Percentiles rank a stretch among this genome's conserved stretches.
Conservation (phyloP, 306 rosid genomes). For the barrel medic (Medicago truncatula) region MtrunA17r5.0-ANR NC_053048.1:31168501-31169000, state of each 20-base stretch:
- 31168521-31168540: neutral
- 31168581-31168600: neutral
- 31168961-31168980: neutral
- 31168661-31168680: conserved; percentile 15
- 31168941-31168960: neutral
- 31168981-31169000: conserved; percentile 6
- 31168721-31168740: conserved; percentile 6
- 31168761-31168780: neutral
- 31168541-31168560: neutral
- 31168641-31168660: neutral
- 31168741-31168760: conserved; percentile 15
- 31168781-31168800: too few species aligned
- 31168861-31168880: conserved; percentile 14
- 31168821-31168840: too few species aligned
- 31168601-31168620: conserved; percentile 9
- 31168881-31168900: neutral
- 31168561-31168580: conserved; percentile 15
- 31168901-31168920: conserved; percentile 11
- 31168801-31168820: too few species aligned
- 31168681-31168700: conserved; percentile 24
- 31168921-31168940: conserved; percentile 15
- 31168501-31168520: conserved; percentile 7
- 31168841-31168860: conserved; percentile 3
- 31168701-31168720: conserved; percentile 8
- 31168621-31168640: conserved; percentile 2